A percentile compares a stretch with the other conserved stretches of the same genome.
Evolutionary conservation across 176 grass and related monocot species (phyloP).

Genomic region (Eleusine indica): DNA sequence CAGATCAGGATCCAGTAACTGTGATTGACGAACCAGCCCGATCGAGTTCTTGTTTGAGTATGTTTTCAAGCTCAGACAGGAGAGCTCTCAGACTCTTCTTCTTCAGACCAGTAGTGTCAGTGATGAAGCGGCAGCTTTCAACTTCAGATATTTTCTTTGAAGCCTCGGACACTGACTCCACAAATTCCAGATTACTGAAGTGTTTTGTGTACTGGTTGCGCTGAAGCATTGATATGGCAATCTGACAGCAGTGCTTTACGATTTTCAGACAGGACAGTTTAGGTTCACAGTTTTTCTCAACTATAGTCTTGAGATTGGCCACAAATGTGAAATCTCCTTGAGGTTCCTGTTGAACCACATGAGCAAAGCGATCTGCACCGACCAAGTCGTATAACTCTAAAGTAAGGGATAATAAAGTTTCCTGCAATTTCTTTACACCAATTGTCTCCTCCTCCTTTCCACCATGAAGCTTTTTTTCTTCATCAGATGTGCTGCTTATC

Average conservation of each 20-base stretch:
- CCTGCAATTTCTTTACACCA: not conserved
- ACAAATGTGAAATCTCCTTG: not conserved
- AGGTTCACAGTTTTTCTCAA: not conserved
- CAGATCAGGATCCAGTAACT: too few species aligned
- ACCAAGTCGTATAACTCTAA: not conserved
- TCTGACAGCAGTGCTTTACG: slow-evolving; percentile 7
- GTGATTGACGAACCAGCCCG: too few species aligned
- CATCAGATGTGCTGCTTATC: too few species aligned
- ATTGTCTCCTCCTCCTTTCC: not conserved
- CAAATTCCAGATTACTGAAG: not conserved
- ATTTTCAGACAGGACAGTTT: not conserved
- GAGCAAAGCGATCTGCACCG: not conserved
- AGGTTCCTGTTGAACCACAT: not conserved
- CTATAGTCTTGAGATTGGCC: not conserved
- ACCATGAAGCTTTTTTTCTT: not conserved
- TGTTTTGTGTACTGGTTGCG: not conserved
- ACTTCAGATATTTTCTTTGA: not conserved
- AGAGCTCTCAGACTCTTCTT: too few species aligned
- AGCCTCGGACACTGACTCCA: not conserved
- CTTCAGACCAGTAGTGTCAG: too few species aligned
- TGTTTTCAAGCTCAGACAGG: too few species aligned
- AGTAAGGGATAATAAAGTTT: not conserved
- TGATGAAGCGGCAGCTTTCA: slow-evolving; percentile 7
- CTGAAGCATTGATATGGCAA: not conserved
- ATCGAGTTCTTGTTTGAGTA: too few species aligned